phyloP scores from a whole-genome alignment of 202 grass and related monocot genomes.

The Digitaria exilis region DNA sequence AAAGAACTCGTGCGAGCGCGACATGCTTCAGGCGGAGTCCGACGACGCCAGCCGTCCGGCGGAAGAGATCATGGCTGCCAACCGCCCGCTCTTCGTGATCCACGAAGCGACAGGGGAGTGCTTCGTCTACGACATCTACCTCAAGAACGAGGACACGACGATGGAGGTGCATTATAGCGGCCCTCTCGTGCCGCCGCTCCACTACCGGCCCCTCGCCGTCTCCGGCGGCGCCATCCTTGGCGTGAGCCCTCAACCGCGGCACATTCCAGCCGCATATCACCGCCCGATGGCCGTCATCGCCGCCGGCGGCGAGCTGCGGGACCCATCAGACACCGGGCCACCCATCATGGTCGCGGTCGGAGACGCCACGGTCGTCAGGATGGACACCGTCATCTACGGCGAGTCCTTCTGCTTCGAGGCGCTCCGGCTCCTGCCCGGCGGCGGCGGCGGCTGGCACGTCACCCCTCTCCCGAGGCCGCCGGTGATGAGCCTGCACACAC shows the following conservation, averaged over 20 bases:
- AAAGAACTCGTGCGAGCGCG: no score
- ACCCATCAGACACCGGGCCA: neutral
- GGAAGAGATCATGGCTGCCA: neutral
- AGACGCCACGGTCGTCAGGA: neutral
- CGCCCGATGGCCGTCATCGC: neutral
- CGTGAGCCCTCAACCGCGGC: neutral
- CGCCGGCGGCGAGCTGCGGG: neutral
- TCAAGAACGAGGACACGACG: neutral
- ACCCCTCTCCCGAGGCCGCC: neutral
- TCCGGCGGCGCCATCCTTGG: neutral
- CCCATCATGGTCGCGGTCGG: conserved; percentile 1
- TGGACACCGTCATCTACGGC: neutral
- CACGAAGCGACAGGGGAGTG: neutral
- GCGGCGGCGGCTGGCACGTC: neutral
- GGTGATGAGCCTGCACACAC: neutral
- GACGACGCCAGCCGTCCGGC: no score
- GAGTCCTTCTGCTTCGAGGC: neutral
- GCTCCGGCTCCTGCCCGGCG: neutral
- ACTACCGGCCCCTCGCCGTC: neutral
- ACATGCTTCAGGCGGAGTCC: no score
- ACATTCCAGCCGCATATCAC: neutral
- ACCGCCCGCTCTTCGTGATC: neutral
- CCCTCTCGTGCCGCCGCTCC: neutral
- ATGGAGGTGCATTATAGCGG: neutral
- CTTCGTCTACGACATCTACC: neutral